These are phyloP conservation scores for Phytopythium sindhum DNA, from an alignment of 352 stramenopile genomes.

Conservation along the genomic window DNA sequence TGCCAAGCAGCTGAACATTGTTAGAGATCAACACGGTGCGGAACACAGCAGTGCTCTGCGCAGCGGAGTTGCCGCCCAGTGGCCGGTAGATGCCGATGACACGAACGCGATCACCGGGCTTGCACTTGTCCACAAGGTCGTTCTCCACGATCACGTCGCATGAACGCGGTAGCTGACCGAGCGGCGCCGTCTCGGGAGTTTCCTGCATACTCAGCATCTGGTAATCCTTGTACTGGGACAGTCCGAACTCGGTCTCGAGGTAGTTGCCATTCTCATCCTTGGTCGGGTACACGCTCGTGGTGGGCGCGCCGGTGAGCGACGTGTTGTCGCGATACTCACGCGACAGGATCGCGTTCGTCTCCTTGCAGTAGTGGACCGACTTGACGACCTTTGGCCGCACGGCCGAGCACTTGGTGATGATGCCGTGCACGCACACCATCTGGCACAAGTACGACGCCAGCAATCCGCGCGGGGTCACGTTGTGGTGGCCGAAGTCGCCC, in stretches of 20 bases:
- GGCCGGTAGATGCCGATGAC: slow-evolving; percentile 95
- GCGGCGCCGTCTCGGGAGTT: slow-evolving; percentile 93
- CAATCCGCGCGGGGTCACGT: slow-evolving; percentile 93
- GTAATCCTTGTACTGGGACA: slow-evolving; percentile 98
- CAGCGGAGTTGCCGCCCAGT: slow-evolving; percentile 75
- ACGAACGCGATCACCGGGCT: slow-evolving; percentile 96
- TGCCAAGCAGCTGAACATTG: slow-evolving; percentile 93
- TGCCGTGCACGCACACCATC: slow-evolving; percentile 98
- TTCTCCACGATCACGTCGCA: slow-evolving; percentile 98
- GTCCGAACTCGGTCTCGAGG: slow-evolving; percentile 98
- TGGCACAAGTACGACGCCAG: slow-evolving; percentile 89
- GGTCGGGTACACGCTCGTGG: slow-evolving; percentile 90
- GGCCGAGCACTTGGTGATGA: slow-evolving; percentile 97
- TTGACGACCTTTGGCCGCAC: slow-evolving; percentile 98
- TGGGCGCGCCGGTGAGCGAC: slow-evolving; percentile 89
- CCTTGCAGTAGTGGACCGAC: slow-evolving; percentile 97
- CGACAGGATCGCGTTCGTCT: slow-evolving; percentile 91
- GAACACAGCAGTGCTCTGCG: slow-evolving; percentile 90
- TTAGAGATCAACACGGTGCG: slow-evolving; percentile 96
- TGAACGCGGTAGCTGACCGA: slow-evolving; percentile 95
- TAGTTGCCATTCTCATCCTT: slow-evolving; percentile 96
- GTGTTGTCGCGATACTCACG: slow-evolving; percentile 97
- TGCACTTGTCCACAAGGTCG: slow-evolving; percentile 98
- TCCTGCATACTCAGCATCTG: slow-evolving; percentile 92
- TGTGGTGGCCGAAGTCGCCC: slow-evolving; percentile 91